Base-by-base conservation (phyloP, 2,329 filamentous ascomycete species). In the Botrytis elliptica region DNA sequence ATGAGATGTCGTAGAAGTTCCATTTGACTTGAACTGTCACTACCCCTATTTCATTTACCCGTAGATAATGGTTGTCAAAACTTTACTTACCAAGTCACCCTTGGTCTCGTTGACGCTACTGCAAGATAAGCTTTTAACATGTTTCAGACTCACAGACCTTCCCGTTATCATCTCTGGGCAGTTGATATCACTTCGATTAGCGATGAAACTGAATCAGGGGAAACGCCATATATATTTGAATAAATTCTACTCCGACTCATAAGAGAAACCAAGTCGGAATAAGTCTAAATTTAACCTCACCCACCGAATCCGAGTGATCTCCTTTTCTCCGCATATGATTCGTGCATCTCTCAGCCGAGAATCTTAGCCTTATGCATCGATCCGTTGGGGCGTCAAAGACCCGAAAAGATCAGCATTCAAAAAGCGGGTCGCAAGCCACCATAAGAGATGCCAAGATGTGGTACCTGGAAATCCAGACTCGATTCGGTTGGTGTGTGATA, bases 401-500 rank as follows among this genome's bases (percentile, higher is more conserved):
- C 38, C 66, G 49, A 42, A 38, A 29, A 16, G 66, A 68, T 68
- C 49, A 42, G 18, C 49, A 42, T 25, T 16, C 3, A 57, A 57
- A 44, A 69, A 57, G n/a, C 33, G 66, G 66, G 12, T 25, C 22
- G 9, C 1, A 14, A 33, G 66, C 49, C 25, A 57, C 10, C 2
- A 55, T 44, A 42, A 36, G n/a, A 69, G 25, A 68, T 42, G 49
- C 66, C 66, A 68, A 68, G 66, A 42, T 29, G 36, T 55, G 36
- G 49, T 55, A 33, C 36, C n/a, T 68, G 25, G 9, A 25, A 33
- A 25, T 42, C 4, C 52, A 33, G 5, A 68, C 66, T 57, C n/a
- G 6, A 33, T 42, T 40, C n/a, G 44, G 33, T 29, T 55, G 44
- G 33, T 18, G 46, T 9, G 44, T 33, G 22, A 67, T 20, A 36